A percentile compares a stretch with the other conserved stretches of the same genome.
Evolutionary conservation across 192 early-diverging fungal genomes (phyloP).

Genomic region (Coemansia sp.): DNA sequence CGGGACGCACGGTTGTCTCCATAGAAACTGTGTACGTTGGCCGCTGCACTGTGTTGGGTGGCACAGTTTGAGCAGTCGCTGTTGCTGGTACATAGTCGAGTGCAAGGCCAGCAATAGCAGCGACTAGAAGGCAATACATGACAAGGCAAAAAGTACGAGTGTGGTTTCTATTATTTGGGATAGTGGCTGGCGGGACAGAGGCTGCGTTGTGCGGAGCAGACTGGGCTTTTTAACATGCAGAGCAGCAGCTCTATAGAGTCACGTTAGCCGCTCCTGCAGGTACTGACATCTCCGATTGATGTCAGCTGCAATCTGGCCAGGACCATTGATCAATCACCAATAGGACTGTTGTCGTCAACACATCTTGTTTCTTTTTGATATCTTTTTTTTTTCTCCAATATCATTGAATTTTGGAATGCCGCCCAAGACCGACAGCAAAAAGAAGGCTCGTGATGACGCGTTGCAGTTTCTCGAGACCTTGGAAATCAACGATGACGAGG

Average conservation of each 20-base stretch:
- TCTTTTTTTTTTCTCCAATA: not conserved
- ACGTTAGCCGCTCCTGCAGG: not conserved
- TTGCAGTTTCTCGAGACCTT: conserved; percentile 51
- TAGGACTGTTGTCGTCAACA: not conserved
- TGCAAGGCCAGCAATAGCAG: not conserved
- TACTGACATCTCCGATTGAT: not conserved
- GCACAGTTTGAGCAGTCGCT: not conserved
- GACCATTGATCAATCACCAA: not conserved
- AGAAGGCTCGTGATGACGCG: conserved; percentile 54
- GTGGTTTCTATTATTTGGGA: not conserved
- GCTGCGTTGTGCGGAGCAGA: not conserved
- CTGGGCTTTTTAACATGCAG: not conserved
- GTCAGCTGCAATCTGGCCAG: not conserved
- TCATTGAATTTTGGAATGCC: conserved; percentile 21
- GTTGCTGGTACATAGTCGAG: conserved; percentile 1
- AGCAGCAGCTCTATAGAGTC: not conserved
- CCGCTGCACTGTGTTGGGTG: not conserved
- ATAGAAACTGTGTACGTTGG: conserved; percentile 21
- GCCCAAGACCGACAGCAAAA: conserved; percentile 29
- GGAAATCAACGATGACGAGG: conserved; percentile 30
- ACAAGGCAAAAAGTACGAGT: not conserved
- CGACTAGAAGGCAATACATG: not conserved
- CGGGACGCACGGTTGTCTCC: conserved; percentile 44
- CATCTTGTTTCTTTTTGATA: not conserved
- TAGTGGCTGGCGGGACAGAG: not conserved